Evolutionary conservation across 2,329 filamentous ascomycete genomes (phyloP), one percentile per base, ranked within the genome.

Genomic region (Alternaria gansuensis): DNA sequence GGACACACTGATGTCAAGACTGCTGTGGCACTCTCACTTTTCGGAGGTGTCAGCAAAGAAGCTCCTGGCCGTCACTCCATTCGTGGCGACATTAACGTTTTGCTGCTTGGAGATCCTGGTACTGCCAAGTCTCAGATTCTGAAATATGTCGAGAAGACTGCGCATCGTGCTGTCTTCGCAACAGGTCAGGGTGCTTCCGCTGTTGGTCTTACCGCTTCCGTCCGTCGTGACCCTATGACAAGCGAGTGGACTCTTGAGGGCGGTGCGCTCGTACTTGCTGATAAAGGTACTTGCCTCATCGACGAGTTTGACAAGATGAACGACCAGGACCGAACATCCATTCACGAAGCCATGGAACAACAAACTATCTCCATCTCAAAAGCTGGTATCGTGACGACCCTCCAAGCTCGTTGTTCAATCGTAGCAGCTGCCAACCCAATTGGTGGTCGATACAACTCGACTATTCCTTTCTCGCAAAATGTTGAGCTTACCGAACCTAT

Each of bases 301-400:
- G 95, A 99, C 72, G 95, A 99, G 79, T 99, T 99, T 71, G 95
- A 99, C 85, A 99, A 99, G 84, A 99, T 99, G 95, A 98, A 98
- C 77, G 95, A 99, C 76, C 93, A 98, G 75, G 95, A 99, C 78
- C 88, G 95, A 65, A 98, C 95, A 1, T 97, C 93, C 7, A 99
- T 99, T 69, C 95, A 99, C 85, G 95, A 99, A 83, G 95, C 95
- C 60, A 99, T 99, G 95, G 95, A 99, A 79, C 95, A 99, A 79
- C 95, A 99, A 80, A 99, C 95, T 1, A 99, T 99, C 68, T 98
- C 94, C 61, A 99, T 99, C 74, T 97, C 93, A 65, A 99, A 99
- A 77, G 95, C 95, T 0, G 95, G 95, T 79, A 99, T 99, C 61
- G 95, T 99, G 41, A 99, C 95, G 1, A 98, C 95, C 0, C 84